Base-by-base conservation (phyloP, 192 early-diverging fungal genomes). In the Gryganskiella cystojenkinii region DNA sequence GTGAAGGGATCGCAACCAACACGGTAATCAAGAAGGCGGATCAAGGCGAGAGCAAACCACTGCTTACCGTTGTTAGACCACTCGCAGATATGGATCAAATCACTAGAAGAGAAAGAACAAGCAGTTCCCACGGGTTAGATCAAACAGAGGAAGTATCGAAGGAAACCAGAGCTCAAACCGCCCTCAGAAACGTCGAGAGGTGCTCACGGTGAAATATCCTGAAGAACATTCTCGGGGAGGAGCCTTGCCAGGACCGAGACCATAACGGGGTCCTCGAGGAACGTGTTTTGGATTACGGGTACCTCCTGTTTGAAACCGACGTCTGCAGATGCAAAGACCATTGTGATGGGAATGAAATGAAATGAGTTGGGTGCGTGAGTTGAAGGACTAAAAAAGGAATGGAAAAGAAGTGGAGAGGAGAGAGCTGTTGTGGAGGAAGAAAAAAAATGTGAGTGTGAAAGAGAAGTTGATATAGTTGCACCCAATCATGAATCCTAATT, bases 201-300 rank as follows among this genome's bases (percentile, higher is more conserved):
- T 1, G 82, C 69, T 54, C 89, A 87, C 59, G 84, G 81, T 19
- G 78, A 78, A 31, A 90, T 82, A 22, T 81, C 71, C 7, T 42
- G 50, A 22, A 85, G 31, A n/a, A 87, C 81, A 5, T 70, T n/a
- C 14, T 34, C 13, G 27, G 89, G 89, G n/a, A 90, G 51, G 30
- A 72, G 61, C 51, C 84, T 74, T 51, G 76, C 71, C 28, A 90
- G 74, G 35, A 90, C 74, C 2, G 82, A 79, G 35, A 73, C 64
- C 43, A 90, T 62, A 25, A 81, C 82, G 42, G 67, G 51, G 49
- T 90, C 86, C 11, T 85, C 79, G 11, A 69, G 61, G 27, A 60
- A 78, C 46, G 61, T 42, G 46, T 78, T 78, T 34, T 78, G 65
- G 33, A 59, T 31, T 33, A 64, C 44, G 43, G 74, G 74, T 25